phyloP scores from a whole-genome alignment of 345 rosid genomes.

The Camelina laxa region DNA sequence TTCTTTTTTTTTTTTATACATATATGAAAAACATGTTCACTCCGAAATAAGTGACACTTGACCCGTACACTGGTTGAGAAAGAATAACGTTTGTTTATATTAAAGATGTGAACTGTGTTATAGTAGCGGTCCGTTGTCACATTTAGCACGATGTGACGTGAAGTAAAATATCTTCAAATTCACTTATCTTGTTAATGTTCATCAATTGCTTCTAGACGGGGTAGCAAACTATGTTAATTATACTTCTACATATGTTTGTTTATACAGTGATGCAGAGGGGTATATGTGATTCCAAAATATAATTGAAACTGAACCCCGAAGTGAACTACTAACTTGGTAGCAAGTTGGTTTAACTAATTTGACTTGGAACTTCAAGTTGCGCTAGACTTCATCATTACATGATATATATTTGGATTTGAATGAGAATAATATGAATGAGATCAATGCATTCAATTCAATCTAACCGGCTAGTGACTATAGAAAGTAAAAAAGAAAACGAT shows the following conservation, averaged over 20 bases:
- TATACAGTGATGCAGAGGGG: conserved; percentile 1
- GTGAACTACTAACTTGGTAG: conserved; percentile 27
- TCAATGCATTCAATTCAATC: conserved; percentile 22
- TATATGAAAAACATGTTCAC: neutral
- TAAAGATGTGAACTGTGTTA: conserved; percentile 23
- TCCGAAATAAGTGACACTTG: neutral
- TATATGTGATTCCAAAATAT: conserved; percentile 11
- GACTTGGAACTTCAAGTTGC: conserved; percentile 29
- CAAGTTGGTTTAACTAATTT: conserved; percentile 27
- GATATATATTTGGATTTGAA: conserved; percentile 8
- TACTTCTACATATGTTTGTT: neutral
- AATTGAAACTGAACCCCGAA: conserved; percentile 26
- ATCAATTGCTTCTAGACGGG: conserved; percentile 26
- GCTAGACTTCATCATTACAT: conserved; percentile 13
- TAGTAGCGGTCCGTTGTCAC: conserved; percentile 22
- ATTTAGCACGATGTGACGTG: conserved; percentile 30
- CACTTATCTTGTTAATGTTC: neutral
- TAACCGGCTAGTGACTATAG: conserved; percentile 11
- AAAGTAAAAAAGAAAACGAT: neutral
- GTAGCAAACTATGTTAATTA: neutral
- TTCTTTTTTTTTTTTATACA: no score
- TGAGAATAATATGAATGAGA: conserved; percentile 9
- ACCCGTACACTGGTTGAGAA: no score
- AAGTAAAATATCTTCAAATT: conserved; percentile 9
- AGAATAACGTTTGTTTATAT: neutral